Percentiles rank a stretch among this genome's conserved stretches.
phyloP scores from a whole-genome alignment of 2,329 filamentous ascomycete species.

The Nakataea oryzae region DNA sequence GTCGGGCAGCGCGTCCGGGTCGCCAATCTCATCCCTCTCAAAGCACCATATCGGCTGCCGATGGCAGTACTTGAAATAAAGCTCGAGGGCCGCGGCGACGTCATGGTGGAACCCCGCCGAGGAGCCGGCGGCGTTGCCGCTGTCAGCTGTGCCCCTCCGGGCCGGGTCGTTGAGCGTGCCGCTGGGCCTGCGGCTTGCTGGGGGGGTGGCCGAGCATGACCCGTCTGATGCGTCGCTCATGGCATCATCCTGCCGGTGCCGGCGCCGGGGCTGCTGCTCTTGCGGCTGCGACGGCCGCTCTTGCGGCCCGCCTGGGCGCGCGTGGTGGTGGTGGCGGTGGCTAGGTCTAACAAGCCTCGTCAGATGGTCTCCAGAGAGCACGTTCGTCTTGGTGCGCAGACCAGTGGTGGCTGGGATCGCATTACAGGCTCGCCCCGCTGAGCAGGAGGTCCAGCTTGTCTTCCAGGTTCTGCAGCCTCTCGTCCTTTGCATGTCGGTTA shows the following conservation, averaged over 20 bases:
- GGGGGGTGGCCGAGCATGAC: neutral
- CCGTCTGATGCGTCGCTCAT: neutral
- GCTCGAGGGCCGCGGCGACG: slow-evolving; percentile 21
- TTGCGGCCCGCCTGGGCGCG: neutral
- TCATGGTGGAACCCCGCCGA: neutral
- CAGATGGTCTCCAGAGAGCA: slow-evolving; percentile 3
- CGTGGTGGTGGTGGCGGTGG: slow-evolving; percentile 1
- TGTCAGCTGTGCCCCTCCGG: neutral
- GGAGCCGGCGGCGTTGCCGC: neutral
- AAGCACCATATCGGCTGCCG: slow-evolving; percentile 34
- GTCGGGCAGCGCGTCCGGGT: slow-evolving; percentile 19
- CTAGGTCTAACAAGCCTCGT: slow-evolving; percentile 2
- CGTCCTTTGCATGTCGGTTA: slow-evolving; percentile 24
- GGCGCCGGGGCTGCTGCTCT: neutral
- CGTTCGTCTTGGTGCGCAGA: neutral
- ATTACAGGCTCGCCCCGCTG: slow-evolving; percentile 25
- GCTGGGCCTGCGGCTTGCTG: neutral
- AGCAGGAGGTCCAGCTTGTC: slow-evolving; percentile 40
- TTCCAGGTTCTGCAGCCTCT: slow-evolving; percentile 38
- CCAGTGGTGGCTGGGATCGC: slow-evolving; percentile 2
- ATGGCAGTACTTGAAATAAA: slow-evolving; percentile 33
- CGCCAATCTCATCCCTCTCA: slow-evolving; percentile 22
- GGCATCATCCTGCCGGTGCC: neutral
- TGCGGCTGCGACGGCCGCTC: neutral
- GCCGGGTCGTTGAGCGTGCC: neutral